Evolutionary conservation across 768 basidiomycete species (phyloP), one percentile per base, ranked within the genome.

Genomic region (Cystofilobasidium capitatum): DNA sequence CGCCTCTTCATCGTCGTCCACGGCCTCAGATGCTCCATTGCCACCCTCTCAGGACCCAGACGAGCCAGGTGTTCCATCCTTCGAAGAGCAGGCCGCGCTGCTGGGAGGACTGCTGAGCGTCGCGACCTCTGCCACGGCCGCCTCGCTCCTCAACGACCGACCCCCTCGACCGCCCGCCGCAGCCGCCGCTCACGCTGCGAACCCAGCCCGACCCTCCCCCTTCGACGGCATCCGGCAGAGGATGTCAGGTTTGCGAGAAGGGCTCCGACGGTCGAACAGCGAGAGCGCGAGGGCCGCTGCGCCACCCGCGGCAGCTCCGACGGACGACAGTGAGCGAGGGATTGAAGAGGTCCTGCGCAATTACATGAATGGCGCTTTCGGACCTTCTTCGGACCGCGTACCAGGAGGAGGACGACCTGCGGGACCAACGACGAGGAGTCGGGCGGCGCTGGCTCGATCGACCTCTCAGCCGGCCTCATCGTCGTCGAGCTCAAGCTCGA

Each of bases 91-190:
- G 26, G 68, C 68, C 24, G 35, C 33, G 5, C 63, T 69, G 0
- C 62, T 69, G 17, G 57, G 61, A 39, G 68, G 68, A 4, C 62
- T 69, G 1, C 45, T 69, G 16, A 37, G 57, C 9, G 57, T 63
- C 20, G 68, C 68, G 13, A 69, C 68, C 14, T 42, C 68, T 4
- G 68, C 68, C 14, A 69, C 68, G 16, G 68, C 68, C 3, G n/a
- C 42, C n/a, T 47, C 44, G 20, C 22, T 24, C 33, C 22, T 37
- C 29, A 1, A 31, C 42, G 2, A 16, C 31, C 64, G 9, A 35
- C 64, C 3, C 40, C 39, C 20, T 9, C 64, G 22, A n/a, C 42
- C 58, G 22, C n/a, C n/a, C 16, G 16, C 35, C 47, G 24, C 24
- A 8, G 4, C 22, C 49, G 7, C 22, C 49, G 49, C 16, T 29